These are phyloP conservation scores for Cupressus sempervirens DNA, from an alignment of 75 land plant species.

Conservation along the genomic window DNA sequence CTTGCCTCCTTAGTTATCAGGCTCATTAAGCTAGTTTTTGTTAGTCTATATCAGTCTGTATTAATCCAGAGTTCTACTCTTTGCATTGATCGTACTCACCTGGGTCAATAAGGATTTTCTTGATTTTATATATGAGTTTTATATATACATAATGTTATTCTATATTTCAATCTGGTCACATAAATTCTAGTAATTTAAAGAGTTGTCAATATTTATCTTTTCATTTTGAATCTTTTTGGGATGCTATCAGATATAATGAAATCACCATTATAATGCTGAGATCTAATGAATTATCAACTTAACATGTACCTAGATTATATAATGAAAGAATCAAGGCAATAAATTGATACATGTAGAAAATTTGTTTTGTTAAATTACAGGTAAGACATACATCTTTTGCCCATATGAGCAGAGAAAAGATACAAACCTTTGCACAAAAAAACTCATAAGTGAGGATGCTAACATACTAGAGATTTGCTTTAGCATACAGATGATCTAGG, in stretches of 20 bases:
- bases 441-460: not conserved
- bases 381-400: not conserved
- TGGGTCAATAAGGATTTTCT: too few relatives aligned
- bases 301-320: not conserved
- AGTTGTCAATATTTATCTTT: not conserved
- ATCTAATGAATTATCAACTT: not conserved
- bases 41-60: not conserved
- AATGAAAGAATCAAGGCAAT: too few relatives aligned
- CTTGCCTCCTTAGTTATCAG: not conserved
- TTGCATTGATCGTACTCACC: too few relatives aligned
- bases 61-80: too few relatives aligned
- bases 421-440: not conserved
- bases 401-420: not conserved
- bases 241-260: too few relatives aligned
- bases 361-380: not conserved
- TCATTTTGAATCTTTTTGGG: not conserved
- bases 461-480: not conserved
- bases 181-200: not conserved
- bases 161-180: not conserved
- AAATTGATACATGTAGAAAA: too few relatives aligned
- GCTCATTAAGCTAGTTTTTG: not conserved
- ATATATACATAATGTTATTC: not conserved
- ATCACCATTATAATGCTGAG: too few relatives aligned
- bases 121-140: not conserved
- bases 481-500: not conserved